Evolutionary conservation across 768 basidiomycete species (phyloP), one percentile per base, ranked within the genome.

Genomic region (Mycena galopus): DNA sequence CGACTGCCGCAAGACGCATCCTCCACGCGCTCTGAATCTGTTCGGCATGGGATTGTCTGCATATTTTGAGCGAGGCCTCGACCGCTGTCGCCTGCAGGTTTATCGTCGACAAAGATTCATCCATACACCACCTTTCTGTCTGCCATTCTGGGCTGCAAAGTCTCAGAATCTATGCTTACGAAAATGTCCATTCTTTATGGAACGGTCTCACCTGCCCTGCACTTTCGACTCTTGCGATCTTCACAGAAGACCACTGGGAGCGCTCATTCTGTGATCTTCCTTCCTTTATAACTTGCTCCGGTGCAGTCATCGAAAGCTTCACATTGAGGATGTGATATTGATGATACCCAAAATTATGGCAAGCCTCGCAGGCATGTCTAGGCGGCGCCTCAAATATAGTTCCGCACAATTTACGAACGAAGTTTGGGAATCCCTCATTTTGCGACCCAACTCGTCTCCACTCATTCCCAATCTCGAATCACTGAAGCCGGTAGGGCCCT

Each of bases 391-490:
- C 21, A 42, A 59, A 1, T 10, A 25, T 19, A 44, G 59, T 27
- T 23, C 44, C 29, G 29, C 12, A 17, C 65, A 58, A 42, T 61
- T 68, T 35, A 60, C 58, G 21, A 25, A 59, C 12, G 32, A 19
- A 53, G 50, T 61, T 19, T 68, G 67, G 33, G 67, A 68, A 21
- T 32, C 58, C 9, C 58, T 68, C 14, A 58, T 35, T n/a, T 55
- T 11, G 42, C 12, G 16, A 44, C 42, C 21, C 27, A 9, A 29
- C 21, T 51, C 57, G n/a, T n/a, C 25, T 32, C 42, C 44, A 3
- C 66, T 67, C 16, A 21, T 67, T 50, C 66, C 66, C 17, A 19
- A 67, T 7, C 33, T 68, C 21, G 50, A 68, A 32, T 53, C 50
- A 14, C 25, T 61, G 4, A 1, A 17, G 32, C 17, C n/a, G 8